Evolutionary conservation across 805 yeast species (phyloP).

Genomic region (Yarrowia divulgata): DNA sequence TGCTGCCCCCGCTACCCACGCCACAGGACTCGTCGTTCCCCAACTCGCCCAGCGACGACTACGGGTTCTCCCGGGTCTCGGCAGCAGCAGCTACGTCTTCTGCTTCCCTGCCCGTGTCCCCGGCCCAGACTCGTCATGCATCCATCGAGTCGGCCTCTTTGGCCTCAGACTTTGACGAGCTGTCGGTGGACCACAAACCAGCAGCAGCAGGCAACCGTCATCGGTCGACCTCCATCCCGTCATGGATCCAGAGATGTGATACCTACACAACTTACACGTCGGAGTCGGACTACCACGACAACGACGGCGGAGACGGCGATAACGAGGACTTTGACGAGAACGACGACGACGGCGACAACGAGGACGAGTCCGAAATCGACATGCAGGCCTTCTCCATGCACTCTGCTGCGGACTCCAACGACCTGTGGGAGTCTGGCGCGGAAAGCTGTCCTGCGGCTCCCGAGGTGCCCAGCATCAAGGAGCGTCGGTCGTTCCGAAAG

Average conservation of each 20-base stretch:
- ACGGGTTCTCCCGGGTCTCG: constrained; percentile 13
- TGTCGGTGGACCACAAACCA: background rate
- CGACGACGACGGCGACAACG: constrained; percentile 14
- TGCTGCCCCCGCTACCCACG: constrained; percentile 35
- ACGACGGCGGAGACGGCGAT: constrained; percentile 18
- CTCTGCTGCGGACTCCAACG: constrained; percentile 20
- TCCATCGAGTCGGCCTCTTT: constrained; percentile 32
- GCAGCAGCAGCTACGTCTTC: background rate
- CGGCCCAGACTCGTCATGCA: constrained; percentile 21
- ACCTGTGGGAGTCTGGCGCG: constrained; percentile 37
- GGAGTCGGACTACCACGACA: constrained; percentile 27
- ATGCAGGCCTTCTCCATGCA: constrained; percentile 33
- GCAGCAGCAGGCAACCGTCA: background rate
- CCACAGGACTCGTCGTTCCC: constrained; percentile 32
- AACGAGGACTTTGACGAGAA: constrained; percentile 23
- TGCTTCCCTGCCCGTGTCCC: constrained; percentile 24
- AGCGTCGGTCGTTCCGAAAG: constrained; percentile 33
- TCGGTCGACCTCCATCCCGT: constrained; percentile 24
- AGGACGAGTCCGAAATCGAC: constrained; percentile 35
- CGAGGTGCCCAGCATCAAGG: constrained; percentile 33
- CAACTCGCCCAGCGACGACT: constrained; percentile 22
- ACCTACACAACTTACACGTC: constrained; percentile 29
- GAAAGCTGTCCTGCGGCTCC: constrained; percentile 30
- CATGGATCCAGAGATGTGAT: constrained; percentile 36
- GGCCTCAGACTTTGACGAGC: constrained; percentile 35